Evolutionary conservation across 331 rosid species (phyloP).

Genomic region (Rhamnella rubrinervis): DNA sequence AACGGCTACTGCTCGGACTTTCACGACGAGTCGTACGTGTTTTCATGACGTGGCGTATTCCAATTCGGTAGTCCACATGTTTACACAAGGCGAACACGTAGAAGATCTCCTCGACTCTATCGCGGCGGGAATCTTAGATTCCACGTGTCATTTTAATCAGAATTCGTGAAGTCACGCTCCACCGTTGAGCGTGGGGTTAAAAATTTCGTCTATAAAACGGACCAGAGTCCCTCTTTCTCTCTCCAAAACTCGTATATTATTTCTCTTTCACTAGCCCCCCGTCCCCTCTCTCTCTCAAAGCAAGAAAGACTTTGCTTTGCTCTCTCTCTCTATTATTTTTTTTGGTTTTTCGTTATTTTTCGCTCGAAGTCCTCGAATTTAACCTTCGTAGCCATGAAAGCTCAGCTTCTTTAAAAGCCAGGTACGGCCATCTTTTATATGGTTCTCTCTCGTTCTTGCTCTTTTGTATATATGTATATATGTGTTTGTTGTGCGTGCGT

Average conservation of each 20-base stretch:
- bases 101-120: conserved; percentile 1
- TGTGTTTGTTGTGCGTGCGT: conserved; percentile 11
- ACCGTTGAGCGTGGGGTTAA: conserved; percentile 24
- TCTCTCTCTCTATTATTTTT: neutral
- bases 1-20: neutral
- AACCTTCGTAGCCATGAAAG: conserved; percentile 62
- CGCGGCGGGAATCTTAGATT: conserved; percentile 35
- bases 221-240: conserved; percentile 19
- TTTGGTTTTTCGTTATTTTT: neutral
- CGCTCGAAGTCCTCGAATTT: conserved; percentile 42
- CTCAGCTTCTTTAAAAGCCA: conserved; percentile 44
- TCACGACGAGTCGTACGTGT: too few species aligned
- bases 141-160: conserved; percentile 36
- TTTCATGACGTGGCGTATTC: neutral
- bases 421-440: conserved; percentile 30
- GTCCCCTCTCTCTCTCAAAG: conserved; percentile 17
- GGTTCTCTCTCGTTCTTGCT: conserved; percentile 9
- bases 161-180: conserved; percentile 1
- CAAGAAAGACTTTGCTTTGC: conserved; percentile 31
- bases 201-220: conserved; percentile 18
- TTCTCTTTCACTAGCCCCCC: neutral
- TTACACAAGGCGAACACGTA: neutral
- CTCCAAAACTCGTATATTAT: conserved; percentile 16
- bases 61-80: neutral
- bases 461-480: conserved; percentile 6